Conservation (phyloP, 768 basidiomycete species). For the Calocybe gangraenosa region DNA sequence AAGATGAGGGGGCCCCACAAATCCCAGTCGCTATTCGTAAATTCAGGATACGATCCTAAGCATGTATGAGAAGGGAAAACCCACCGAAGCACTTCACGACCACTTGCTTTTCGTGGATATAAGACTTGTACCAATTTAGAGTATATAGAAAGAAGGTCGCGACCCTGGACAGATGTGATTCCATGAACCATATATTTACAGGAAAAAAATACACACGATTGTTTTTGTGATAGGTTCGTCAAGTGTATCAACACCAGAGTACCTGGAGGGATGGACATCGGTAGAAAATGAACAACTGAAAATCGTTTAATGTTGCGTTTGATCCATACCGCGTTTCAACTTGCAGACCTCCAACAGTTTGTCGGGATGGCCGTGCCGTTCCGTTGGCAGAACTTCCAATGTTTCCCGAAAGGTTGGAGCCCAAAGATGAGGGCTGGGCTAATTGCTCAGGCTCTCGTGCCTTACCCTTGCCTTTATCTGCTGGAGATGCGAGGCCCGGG, state of each 20-base stretch:
- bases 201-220: slow-evolving; percentile 56
- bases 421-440: slow-evolving; percentile 37
- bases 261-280: slow-evolving; percentile 35
- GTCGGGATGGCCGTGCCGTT: slow-evolving; percentile 42
- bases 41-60: background rate
- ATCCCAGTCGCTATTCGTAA: slow-evolving; percentile 83
- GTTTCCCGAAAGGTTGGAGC: slow-evolving; percentile 58
- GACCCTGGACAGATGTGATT: slow-evolving; percentile 46
- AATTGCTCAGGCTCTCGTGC: slow-evolving; percentile 53
- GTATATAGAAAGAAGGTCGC: slow-evolving; percentile 89
- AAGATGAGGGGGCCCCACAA: slow-evolving; percentile 93
- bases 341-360: slow-evolving; percentile 78
- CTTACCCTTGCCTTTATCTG: slow-evolving; percentile 71
- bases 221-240: slow-evolving; percentile 90
- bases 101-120: slow-evolving; percentile 72
- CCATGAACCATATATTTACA: background rate
- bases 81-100: slow-evolving; percentile 79
- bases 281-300: background rate
- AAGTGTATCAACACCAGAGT: slow-evolving; percentile 81
- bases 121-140: slow-evolving; percentile 91
- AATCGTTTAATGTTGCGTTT: too few species aligned
- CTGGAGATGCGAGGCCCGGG: slow-evolving; percentile 48
- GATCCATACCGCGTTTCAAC: slow-evolving; percentile 78
- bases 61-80: slow-evolving; percentile 10
- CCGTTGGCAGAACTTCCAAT: slow-evolving; percentile 53